Base-by-base conservation (phyloP, 164 flowering plant species). In the Annona squamosa region DNA sequence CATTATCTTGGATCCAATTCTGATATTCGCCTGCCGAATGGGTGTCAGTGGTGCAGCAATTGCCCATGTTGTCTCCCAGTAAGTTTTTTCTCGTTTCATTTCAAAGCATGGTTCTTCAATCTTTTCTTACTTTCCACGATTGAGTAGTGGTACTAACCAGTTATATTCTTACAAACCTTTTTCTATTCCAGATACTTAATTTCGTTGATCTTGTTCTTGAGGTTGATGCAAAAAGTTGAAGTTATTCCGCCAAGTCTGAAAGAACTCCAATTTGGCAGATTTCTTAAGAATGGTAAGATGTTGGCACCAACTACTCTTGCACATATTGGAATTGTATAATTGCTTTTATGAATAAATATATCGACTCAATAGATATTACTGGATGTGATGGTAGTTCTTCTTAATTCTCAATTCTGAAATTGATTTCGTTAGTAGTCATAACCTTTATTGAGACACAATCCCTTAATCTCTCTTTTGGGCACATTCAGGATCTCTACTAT, bases 21-120 rank as follows among this genome's bases (percentile, higher is more conserved):
- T 96, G 42, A 96, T 96, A 46, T 93, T 90, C 71, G 83, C 71
- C 41, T 87, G 80, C 73, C 77, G 68, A 17, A n/a, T 88, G 78
- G 98, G 97, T 5, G 94, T 96, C 67, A 81, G 85, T 67, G 99
- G 99, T 78, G 99, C 99, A 10, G 98, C 99, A 76, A 86, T 96
- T 78, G 97, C 99, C 0, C 99, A 96, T 82, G 97, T 96, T 61
- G 73, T 90, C 66, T 93, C 99, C 73, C 99, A 96, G 99, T 96
- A 84, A 86, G 97, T 82, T 56, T 12, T 26, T 41, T 44, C 45
- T 73, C 42, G 5, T 56, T 65, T 12, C 26, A 17, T 37, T 63
- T 4, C 19, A 37, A n/a, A 3, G 6, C 6, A 12, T 64, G 6
- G 67, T 64, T 64, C 19, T 64, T 19, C 37, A 17, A 41, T 64